A percentile compares a stretch with the other conserved stretches of the same genome.
These are phyloP conservation scores for Penicillium goetzii DNA, from an alignment of 495 filamentous ascomycete genomes.

Conservation along the genomic window DNA sequence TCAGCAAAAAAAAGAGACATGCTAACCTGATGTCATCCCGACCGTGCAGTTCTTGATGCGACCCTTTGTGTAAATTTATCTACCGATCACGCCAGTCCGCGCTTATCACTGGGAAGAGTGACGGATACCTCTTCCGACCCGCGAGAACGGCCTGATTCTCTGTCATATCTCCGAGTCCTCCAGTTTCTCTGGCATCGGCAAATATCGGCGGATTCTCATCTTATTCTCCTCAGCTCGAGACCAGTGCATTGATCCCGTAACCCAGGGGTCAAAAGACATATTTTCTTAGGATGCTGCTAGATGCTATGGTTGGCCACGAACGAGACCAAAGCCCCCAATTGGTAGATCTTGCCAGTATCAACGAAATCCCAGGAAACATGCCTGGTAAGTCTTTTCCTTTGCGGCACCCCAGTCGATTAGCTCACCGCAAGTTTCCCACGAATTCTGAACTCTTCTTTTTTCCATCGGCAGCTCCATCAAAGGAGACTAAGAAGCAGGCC, in stretches of 20 bases:
- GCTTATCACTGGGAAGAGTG: conserved; percentile 9
- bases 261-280: conserved; percentile 11
- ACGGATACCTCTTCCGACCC: conserved; percentile 7
- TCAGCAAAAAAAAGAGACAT: conserved; percentile 18
- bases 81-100: conserved; percentile 11
- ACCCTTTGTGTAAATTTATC: conserved; percentile 21
- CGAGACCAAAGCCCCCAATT: conserved; percentile 41
- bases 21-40: conserved; percentile 39
- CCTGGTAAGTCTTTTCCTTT: conserved; percentile 43
- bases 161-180: conserved; percentile 1
- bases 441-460: conserved; percentile 30
- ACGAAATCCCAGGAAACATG: conserved; percentile 48
- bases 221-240: conserved; percentile 1
- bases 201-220: background rate
- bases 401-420: conserved; percentile 5
- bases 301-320: conserved; percentile 47
- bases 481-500: conserved; percentile 39
- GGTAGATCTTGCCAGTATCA: conserved; percentile 51
- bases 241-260: conserved; percentile 20
- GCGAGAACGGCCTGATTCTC: background rate
- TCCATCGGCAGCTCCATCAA: conserved; percentile 27
- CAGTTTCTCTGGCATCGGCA: background rate
- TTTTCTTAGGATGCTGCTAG: conserved; percentile 42
- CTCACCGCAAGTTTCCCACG: conserved; percentile 8
- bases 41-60: conserved; percentile 30